Conservation (phyloP, 78 protist genomes). For the Emiliania huxleyi region DNA sequence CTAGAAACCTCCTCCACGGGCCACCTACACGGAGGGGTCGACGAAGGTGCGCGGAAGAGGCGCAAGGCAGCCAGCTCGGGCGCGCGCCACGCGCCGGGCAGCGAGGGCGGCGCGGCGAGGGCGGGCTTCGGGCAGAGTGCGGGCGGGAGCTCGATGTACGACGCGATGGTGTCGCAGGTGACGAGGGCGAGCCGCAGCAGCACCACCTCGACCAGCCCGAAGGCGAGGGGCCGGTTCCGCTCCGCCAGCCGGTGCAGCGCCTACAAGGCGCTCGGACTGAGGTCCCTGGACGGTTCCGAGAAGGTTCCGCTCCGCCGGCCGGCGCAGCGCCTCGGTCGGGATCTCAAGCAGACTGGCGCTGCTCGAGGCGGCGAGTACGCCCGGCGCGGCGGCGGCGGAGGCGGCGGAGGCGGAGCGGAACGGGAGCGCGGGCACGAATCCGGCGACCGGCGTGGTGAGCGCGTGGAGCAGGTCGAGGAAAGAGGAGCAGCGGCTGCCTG, state of each 20-base stretch:
- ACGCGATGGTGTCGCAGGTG: background rate
- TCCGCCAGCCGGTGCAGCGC: background rate
- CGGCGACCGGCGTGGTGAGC: background rate
- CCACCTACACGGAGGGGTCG: no score
- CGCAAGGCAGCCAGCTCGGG: no score
- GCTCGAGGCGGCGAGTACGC: background rate
- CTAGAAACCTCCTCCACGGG: no score
- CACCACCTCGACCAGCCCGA: background rate
- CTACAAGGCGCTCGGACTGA: no score
- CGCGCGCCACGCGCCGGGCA: background rate
- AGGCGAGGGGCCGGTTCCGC: background rate
- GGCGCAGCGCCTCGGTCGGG: background rate
- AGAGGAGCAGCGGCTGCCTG: background rate
- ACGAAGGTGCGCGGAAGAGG: no score
- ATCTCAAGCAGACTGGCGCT: background rate
- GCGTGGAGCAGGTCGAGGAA: background rate
- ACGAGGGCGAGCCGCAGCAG: background rate
- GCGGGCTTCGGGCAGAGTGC: background rate
- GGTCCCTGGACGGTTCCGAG: no score
- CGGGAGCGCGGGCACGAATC: background rate
- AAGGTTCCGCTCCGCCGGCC: background rate
- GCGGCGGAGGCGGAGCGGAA: background rate
- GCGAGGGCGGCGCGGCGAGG: background rate
- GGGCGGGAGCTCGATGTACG: background rate
- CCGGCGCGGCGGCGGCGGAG: background rate